phyloP scores from a whole-genome alignment of 2,329 filamentous ascomycete species.

The Colletotrichum karsti region DNA sequence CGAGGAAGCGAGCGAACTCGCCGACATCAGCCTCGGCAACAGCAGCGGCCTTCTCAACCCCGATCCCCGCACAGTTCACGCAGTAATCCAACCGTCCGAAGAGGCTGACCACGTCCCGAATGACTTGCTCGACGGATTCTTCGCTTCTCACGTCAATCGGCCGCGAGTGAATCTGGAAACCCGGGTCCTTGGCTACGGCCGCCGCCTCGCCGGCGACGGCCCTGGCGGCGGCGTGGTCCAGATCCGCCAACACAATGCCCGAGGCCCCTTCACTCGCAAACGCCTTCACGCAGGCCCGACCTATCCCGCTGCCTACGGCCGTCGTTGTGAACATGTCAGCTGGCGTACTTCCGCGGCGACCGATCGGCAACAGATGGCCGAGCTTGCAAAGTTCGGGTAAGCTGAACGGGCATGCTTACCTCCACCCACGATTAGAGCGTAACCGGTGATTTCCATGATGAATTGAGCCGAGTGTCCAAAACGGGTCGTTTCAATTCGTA shows the following conservation, averaged over 20 bases:
- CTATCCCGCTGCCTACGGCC: neutral
- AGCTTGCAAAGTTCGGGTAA: neutral
- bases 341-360: neutral
- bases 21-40: too few species aligned
- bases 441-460: neutral
- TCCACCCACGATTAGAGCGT: neutral
- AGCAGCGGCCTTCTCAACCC: too few species aligned
- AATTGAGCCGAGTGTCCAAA: neutral
- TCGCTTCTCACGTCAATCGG: neutral
- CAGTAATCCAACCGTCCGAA: neutral
- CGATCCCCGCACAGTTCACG: too few species aligned
- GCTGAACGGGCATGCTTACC: neutral
- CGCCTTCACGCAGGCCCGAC: neutral
- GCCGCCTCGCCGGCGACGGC: neutral
- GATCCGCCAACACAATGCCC: neutral
- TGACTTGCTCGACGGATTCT: neutral
- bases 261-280: neutral
- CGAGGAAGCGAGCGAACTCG: too few species aligned
- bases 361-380: neutral
- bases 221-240: neutral
- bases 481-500: neutral
- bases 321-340: neutral
- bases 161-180: neutral
- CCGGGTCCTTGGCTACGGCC: neutral
- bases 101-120: neutral